These are phyloP conservation scores for Pelargonium fulgidum DNA, from an alignment of 441 rosid genomes.

Conservation along the genomic window DNA sequence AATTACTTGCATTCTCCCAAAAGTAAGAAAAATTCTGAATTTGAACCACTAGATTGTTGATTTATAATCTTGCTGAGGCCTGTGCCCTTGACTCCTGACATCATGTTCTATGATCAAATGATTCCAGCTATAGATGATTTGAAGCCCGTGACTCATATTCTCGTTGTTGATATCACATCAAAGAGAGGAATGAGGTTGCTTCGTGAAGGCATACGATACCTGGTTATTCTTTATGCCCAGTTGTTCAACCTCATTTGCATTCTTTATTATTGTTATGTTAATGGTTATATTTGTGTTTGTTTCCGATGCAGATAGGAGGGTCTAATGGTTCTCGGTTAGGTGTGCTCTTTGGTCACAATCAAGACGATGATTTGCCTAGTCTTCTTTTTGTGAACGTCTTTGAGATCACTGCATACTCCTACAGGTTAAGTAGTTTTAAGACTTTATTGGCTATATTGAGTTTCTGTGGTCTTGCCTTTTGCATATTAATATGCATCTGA, in stretches of 20 bases:
- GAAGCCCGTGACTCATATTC: conserved; percentile 95
- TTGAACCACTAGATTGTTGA: conserved; percentile 6
- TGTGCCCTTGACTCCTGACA: conserved; percentile 19
- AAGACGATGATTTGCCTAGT: conserved; percentile 42
- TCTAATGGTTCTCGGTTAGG: conserved; percentile 76
- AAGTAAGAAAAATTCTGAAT: conserved; percentile 48
- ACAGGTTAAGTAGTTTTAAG: conserved; percentile 47
- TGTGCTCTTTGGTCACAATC: conserved; percentile 56
- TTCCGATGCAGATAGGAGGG: conserved; percentile 59
- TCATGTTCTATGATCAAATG: conserved; percentile 21
- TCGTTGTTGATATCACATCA: conserved; percentile 63
- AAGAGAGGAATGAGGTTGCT: conserved; percentile 74
- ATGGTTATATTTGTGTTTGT: conserved; percentile 23
- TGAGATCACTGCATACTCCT: conserved; percentile 57
- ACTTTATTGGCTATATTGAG: conserved; percentile 5
- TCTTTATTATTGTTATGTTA: conserved; percentile 12
- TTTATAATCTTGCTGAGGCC: conserved; percentile 16
- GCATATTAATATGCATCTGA: background rate
- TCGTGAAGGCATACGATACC: conserved; percentile 77
- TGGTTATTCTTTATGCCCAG: conserved; percentile 41
- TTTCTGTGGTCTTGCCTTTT: background rate
- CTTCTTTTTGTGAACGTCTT: conserved; percentile 62
- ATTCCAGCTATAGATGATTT: conserved; percentile 66
- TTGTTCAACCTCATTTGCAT: background rate
- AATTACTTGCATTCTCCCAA: conserved; percentile 81